Conservation (phyloP, 2,329 filamentous ascomycete genomes). For the Rachicladosporium sp. region DNA sequence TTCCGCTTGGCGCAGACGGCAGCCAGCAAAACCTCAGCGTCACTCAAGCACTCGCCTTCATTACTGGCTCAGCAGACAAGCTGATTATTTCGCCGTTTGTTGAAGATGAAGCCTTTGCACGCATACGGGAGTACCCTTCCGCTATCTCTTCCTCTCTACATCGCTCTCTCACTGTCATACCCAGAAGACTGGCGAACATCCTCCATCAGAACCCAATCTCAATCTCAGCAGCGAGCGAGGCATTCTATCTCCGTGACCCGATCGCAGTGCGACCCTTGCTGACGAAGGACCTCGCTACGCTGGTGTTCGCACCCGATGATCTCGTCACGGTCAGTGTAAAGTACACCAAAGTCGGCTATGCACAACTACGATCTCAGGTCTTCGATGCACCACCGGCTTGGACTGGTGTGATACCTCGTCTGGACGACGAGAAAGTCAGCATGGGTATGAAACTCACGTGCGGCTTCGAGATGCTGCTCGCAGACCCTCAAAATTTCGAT, state of each 20-base stretch:
- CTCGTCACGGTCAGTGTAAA: conserved; percentile 65
- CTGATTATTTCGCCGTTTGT: conserved; percentile 62
- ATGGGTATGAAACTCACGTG: conserved; percentile 81
- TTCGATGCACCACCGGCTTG: conserved; percentile 55
- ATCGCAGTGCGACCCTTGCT: conserved; percentile 58
- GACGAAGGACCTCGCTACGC: conserved; percentile 37
- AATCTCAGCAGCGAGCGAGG: conserved; percentile 73
- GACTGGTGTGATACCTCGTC: conserved; percentile 31
- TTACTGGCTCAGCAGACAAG: conserved; percentile 43
- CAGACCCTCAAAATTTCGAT: conserved; percentile 54
- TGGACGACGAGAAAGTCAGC: conserved; percentile 37
- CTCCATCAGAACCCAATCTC: conserved; percentile 63
- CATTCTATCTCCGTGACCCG: conserved; percentile 84
- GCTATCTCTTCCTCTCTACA: conserved; percentile 69
- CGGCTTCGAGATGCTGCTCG: conserved; percentile 79
- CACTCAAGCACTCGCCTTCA: conserved; percentile 48
- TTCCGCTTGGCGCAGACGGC: conserved; percentile 39
- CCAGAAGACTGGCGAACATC: conserved; percentile 69
- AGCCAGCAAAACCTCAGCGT: conserved; percentile 43
- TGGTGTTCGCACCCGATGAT: conserved; percentile 63
- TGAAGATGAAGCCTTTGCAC: conserved; percentile 82
- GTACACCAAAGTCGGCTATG: conserved; percentile 83
- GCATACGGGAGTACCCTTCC: conserved; percentile 68
- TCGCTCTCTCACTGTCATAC: conserved; percentile 58
- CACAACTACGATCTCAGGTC: conserved; percentile 76